These are phyloP conservation scores for Phalaenopsis aphrodite DNA, from an alignment of 106 monocot species.

Conservation along the genomic window DNA sequence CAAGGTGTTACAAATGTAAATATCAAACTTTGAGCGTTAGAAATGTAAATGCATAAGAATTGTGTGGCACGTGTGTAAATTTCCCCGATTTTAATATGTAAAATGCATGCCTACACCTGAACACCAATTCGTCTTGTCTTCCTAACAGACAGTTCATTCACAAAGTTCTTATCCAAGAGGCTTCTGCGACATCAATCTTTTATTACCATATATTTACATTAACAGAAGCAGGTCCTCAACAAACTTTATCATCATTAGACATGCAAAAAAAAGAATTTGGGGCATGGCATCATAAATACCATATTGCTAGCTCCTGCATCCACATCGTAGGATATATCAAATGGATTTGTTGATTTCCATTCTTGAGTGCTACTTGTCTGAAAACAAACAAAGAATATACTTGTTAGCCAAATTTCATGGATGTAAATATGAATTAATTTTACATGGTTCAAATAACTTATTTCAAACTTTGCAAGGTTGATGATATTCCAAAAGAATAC, in stretches of 20 bases:
- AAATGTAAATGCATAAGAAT: too few relatives aligned
- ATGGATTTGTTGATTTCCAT: constrained; percentile 67
- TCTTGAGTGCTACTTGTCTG: constrained; percentile 39
- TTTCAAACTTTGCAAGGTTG: neutral
- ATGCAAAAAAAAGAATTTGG: neutral
- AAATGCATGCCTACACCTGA: neutral
- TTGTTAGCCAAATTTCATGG: neutral
- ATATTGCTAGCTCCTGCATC: constrained; percentile 35
- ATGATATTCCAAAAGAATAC: neutral
- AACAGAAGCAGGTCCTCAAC: neutral
- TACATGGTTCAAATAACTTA: neutral
- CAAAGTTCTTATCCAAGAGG: too few relatives aligned
- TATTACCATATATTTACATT: neutral
- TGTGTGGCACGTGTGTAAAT: too few relatives aligned
- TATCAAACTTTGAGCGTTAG: too few relatives aligned
- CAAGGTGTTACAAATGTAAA: too few relatives aligned
- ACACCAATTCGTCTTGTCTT: neutral
- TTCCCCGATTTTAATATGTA: too few relatives aligned
- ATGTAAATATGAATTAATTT: neutral
- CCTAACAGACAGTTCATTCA: too few relatives aligned
- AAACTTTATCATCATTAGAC: neutral
- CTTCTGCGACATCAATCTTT: neutral
- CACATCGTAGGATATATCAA: constrained; percentile 57
- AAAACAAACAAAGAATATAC: constrained; percentile 7
- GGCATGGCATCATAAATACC: constrained; percentile 23